Evolutionary conservation across 129 eudicot species (phyloP), one percentile per base, ranked within the genome.

Genomic region (Helianthus tuberosus): DNA sequence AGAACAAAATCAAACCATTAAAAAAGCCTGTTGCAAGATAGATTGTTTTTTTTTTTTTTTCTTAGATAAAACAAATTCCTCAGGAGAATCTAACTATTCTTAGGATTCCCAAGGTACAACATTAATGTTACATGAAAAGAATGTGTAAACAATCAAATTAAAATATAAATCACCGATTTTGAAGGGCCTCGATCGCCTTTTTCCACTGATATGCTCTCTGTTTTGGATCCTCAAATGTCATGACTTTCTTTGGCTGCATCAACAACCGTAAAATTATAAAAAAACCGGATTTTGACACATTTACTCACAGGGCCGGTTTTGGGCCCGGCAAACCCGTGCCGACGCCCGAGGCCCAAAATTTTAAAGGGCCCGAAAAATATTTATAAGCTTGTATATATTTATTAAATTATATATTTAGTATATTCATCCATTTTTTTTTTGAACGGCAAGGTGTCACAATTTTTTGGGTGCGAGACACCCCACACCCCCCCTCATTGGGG

Each of bases 151-250:
- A 75, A 77, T 41, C 36, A 72, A 39, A 39, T 39, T 39, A 39
- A 39, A 39, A 39, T 6, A 71, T 11, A 73, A 51, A 58, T 89
- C 85, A 92, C 76, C 86, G 94, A 67, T 89, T 84, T 75, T 93
- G 98, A 70, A 93, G 96, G 32, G 86, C 77, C 79, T 93, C 96
- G 12, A 93, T 90, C 20, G 98, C 92, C 84, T 88, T 90, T 74
- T 93, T 93, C 96, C 98, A 93, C 68, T 93, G 98, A 64, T 9
- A 62, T 1, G 96, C 98, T 86, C 96, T 84, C 71, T 88, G 97
- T 71, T 94, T 94, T 75, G 96, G 82, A 76, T 94, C 99, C 86
- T 88, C 96, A 58, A 90, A 91, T 23, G 88, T 64, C 83, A 88
- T 46, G 1, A 94, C 91, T 83, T 91, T 91, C 84, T 94, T 94